phyloP scores from a whole-genome alignment of 768 basidiomycete species.

The Sporobolomyces pararoseus region DNA sequence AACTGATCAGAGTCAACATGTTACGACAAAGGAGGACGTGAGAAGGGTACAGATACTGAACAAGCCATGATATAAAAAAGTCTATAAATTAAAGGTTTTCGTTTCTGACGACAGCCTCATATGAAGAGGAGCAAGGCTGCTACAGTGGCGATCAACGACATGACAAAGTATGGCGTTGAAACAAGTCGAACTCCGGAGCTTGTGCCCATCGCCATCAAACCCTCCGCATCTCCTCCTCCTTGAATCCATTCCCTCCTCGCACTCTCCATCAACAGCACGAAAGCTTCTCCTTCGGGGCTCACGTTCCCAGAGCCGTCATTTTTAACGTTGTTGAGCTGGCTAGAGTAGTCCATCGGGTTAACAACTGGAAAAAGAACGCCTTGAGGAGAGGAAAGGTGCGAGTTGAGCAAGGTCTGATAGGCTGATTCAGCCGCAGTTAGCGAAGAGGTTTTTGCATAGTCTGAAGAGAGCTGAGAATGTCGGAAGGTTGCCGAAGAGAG shows the following conservation, averaged over 20 bases:
- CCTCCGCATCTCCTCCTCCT: conserved; percentile 11
- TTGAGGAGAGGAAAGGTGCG: conserved; percentile 18
- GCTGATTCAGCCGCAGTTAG: conserved; percentile 35
- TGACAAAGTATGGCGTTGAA: too few relatives aligned
- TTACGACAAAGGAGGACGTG: too few relatives aligned
- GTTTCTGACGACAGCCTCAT: too few relatives aligned
- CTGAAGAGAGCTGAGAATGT: conserved; percentile 54
- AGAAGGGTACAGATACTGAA: too few relatives aligned
- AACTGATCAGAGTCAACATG: too few relatives aligned
- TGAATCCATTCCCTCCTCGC: conserved; percentile 65
- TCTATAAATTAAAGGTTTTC: too few relatives aligned
- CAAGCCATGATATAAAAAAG: too few relatives aligned
- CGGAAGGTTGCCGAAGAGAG: conserved; percentile 74
- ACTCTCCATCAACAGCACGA: conserved; percentile 68
- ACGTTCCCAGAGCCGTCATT: conserved; percentile 55
- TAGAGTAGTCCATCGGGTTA: conserved; percentile 23
- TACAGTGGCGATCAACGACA: too few relatives aligned
- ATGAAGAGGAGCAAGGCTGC: too few relatives aligned
- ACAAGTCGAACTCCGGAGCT: too few relatives aligned
- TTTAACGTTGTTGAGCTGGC: conserved; percentile 48
- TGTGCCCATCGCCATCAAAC: conserved; percentile 6
- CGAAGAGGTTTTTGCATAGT: conserved; percentile 2
- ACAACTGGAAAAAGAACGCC: conserved; percentile 32
- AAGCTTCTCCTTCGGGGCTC: conserved; percentile 75
- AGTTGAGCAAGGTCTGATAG: conserved; percentile 36